Evolutionary conservation across 2,329 filamentous ascomycete species (phyloP).

Genomic region (Aureobasidium pullulans): DNA sequence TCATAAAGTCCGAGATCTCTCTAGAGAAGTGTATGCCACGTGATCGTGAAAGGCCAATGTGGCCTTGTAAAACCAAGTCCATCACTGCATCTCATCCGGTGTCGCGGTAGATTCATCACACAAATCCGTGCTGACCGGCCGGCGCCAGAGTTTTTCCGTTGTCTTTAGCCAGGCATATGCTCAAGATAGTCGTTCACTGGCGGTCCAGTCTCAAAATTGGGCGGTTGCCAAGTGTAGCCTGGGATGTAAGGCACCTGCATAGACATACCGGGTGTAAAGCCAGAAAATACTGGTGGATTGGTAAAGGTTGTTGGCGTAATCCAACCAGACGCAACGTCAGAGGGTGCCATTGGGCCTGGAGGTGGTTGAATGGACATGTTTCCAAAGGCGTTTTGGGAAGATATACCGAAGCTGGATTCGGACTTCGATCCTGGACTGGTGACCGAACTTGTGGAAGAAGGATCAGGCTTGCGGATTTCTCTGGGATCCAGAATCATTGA

Average conservation of each 20-base stretch:
- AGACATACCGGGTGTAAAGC: not conserved
- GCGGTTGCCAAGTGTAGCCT: not conserved
- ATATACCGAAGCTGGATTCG: not conserved
- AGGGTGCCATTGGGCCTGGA: not conserved
- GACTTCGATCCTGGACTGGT: not conserved
- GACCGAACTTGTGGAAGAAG: not conserved
- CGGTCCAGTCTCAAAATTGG: not conserved
- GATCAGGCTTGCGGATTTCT: not conserved
- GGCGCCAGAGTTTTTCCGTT: not conserved
- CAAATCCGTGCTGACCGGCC: not conserved
- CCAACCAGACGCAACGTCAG: not conserved
- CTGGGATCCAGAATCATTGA: constrained; percentile 8
- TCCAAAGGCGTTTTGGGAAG: not conserved
- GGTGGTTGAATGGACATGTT: not conserved
- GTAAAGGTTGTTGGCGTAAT: not conserved
- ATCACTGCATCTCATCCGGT: not conserved
- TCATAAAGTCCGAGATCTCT: not conserved
- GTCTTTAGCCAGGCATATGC: not conserved
- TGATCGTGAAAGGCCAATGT: not conserved
- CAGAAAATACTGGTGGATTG: not conserved
- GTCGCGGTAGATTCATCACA: not conserved
- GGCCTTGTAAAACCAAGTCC: not conserved
- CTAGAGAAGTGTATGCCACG: not conserved
- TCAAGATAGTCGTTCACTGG: not conserved
- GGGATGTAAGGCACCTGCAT: not conserved